phyloP scores from a whole-genome alignment of 176 grass and related monocot genomes.

The Ananas comosus region DNA sequence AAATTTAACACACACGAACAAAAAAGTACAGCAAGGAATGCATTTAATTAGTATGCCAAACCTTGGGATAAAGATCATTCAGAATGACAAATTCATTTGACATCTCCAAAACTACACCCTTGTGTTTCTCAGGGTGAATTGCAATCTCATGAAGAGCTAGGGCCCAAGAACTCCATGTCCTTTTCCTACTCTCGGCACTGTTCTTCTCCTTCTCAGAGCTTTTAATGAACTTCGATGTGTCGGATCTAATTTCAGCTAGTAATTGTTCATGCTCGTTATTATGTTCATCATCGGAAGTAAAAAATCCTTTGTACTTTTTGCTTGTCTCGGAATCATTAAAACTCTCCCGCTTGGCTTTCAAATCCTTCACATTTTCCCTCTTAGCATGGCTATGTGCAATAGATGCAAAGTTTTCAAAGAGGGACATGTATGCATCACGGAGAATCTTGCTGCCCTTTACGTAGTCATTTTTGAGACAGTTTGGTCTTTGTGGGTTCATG shows the following conservation, averaged over 20 bases:
- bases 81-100: conserved; percentile 66
- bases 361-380: conserved; percentile 22
- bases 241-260: neutral
- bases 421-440: conserved; percentile 56
- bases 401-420: conserved; percentile 67
- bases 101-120: conserved; percentile 49
- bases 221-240: conserved; percentile 8
- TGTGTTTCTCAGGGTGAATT: conserved; percentile 53
- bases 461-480: conserved; percentile 86
- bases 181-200: conserved; percentile 18
- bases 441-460: conserved; percentile 69
- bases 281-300: conserved; percentile 19
- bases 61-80: conserved; percentile 80
- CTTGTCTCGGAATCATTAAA: conserved; percentile 30
- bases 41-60: conserved; percentile 16
- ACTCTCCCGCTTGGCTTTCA: conserved; percentile 35
- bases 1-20: neutral
- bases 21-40: conserved; percentile 4
- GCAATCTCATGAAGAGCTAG: conserved; percentile 59
- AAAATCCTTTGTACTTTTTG: conserved; percentile 54
- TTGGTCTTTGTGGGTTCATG: conserved; percentile 88
- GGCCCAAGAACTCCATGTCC: conserved; percentile 72
- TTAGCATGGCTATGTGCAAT: conserved; percentile 18
- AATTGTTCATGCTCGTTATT: neutral
- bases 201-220: conserved; percentile 27